These are phyloP conservation scores for Apophysomyces ossiformis DNA, from an alignment of 371 early-diverging fungal species.

Conservation along the genomic window DNA sequence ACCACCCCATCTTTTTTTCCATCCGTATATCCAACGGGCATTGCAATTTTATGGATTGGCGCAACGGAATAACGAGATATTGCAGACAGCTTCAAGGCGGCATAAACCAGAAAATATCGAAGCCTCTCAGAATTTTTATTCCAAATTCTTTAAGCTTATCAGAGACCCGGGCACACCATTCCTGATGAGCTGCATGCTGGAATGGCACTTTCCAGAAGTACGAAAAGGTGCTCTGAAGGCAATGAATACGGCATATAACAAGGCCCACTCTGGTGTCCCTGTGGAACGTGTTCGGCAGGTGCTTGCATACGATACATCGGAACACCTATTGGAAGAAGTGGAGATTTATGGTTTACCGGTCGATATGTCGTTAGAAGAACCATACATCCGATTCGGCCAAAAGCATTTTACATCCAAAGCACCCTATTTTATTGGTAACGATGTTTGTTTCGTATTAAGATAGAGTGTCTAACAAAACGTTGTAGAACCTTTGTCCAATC, in stretches of 20 bases:
- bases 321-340: constrained; percentile 38
- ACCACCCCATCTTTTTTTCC: constrained; percentile 54
- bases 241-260: constrained; percentile 68
- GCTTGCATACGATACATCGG: constrained; percentile 35
- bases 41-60: constrained; percentile 66
- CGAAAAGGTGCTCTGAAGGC: constrained; percentile 77
- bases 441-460: not conserved
- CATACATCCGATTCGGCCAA: constrained; percentile 37
- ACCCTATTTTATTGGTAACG: constrained; percentile 35
- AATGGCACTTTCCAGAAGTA: constrained; percentile 73
- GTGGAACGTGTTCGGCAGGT: constrained; percentile 35
- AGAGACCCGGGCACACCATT: constrained; percentile 63
- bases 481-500: constrained; percentile 47
- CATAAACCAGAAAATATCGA: constrained; percentile 54
- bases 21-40: constrained; percentile 71
- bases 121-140: constrained; percentile 68
- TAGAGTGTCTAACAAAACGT: not conserved
- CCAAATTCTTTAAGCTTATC: constrained; percentile 71
- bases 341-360: constrained; percentile 37
- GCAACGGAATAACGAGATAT: constrained; percentile 62
- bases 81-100: constrained; percentile 42
- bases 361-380: constrained; percentile 23
- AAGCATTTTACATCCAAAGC: constrained; percentile 26
- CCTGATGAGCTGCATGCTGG: constrained; percentile 77
- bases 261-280: constrained; percentile 47